These are phyloP conservation scores for Cordyceps cicadae DNA, from an alignment of 2,329 filamentous ascomycete species.

Conservation along the genomic window DNA sequence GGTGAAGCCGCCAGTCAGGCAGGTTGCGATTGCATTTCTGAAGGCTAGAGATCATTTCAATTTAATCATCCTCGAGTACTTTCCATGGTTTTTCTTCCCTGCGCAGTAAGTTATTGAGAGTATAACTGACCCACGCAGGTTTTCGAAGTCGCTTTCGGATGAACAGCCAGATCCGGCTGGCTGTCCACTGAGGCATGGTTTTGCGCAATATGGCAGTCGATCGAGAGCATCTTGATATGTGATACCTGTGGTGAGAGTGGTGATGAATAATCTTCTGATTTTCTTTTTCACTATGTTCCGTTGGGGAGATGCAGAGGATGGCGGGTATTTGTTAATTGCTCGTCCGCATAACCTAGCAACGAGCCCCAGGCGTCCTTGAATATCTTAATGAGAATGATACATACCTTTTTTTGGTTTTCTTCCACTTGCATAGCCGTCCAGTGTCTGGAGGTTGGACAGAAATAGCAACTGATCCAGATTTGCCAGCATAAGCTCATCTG, in stretches of 20 bases:
- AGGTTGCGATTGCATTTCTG: too few relatives aligned
- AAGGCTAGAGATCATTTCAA: background rate
- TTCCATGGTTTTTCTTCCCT: too few relatives aligned
- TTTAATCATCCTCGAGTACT: too few relatives aligned
- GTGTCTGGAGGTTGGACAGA: background rate
- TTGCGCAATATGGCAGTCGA: background rate
- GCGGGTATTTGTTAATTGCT: background rate
- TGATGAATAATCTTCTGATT: conserved; percentile 16
- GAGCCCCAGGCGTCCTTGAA: too few relatives aligned
- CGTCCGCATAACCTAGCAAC: too few relatives aligned
- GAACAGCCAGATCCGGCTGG: conserved; percentile 11
- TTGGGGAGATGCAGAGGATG: background rate
- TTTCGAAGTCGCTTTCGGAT: conserved; percentile 13
- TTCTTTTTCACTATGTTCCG: conserved; percentile 11
- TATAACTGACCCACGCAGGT: conserved; percentile 13
- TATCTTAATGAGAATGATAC: too few relatives aligned
- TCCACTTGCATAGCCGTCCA: too few relatives aligned
- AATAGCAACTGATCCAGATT: background rate
- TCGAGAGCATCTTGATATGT: conserved; percentile 14
- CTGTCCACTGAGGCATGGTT: conserved; percentile 13
- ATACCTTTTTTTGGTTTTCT: too few relatives aligned
- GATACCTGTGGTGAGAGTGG: conserved; percentile 17
- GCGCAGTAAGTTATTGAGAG: background rate
- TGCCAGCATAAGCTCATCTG: background rate
- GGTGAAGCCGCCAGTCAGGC: too few relatives aligned